Evolutionary conservation across 345 rosid genomes (phyloP), one percentile per base, ranked within the genome.

Genomic region (Lepidium aucheri): DNA sequence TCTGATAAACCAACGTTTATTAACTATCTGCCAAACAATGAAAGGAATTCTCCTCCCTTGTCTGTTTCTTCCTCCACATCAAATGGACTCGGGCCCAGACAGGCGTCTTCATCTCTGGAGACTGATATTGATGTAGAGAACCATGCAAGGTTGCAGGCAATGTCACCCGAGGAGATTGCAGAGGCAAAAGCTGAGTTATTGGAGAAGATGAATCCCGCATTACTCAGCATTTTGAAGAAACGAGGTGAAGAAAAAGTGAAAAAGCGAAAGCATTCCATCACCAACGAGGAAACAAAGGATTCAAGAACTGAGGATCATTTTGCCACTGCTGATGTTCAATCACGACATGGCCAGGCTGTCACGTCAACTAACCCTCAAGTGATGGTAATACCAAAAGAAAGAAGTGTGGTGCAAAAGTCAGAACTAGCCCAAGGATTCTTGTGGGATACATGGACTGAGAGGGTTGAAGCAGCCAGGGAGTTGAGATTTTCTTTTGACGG

Each of bases 81-180:
- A 8, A 67, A 14, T 63, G 72, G 41, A 76, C 43, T 47, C 47
- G 73, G 59, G 45, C 73, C 63, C 74, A 74, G 65, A 51, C 83
- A 63, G 20, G 68, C 56, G 20, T 53, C 84, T 20, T 42, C 73
- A 40, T 79, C 86, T 61, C 82, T 87, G 40, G 90, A 83, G 77
- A 77, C 77, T 74, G 92, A 85, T 74, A 91, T 91, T 77, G 92
- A 91, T 79, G 78, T 62, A 14, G 98, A 93, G 77, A 90, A 93
- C 69, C 71, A 51, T 24, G 79, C 86, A 33, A 82, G 78, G 69
- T 68, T 93, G 69, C 74, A 78, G 67, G 60, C 79, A 43, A 93
- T 93, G 98, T 77, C 96, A 16, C 54, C 83, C 10, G 82, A 83
- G 39, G 97, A 93, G 72, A 87, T 89, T 72, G 85, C 84, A 8